Evolutionary conservation across 768 basidiomycete genomes (phyloP), one percentile per base, ranked within the genome.

Genomic region (Amylocystis lapponica): DNA sequence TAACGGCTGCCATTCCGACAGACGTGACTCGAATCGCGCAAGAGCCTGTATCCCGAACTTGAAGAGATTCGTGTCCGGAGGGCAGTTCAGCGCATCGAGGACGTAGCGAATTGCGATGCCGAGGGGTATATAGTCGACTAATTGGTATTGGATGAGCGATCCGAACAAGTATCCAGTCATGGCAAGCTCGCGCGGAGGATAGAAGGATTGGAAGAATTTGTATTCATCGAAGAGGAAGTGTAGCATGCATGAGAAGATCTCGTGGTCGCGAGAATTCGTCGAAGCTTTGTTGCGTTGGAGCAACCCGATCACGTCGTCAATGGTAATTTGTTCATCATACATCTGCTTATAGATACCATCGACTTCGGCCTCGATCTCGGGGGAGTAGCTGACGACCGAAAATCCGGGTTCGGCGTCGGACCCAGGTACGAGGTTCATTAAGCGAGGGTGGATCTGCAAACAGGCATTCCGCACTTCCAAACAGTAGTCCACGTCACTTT

Each of bases 221-320:
- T 96, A 96, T 68, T 99, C 96, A 78, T 98, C 96, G 66, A 99
- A 97, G 33, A 99, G 79, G 73, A 96, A 95, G 69, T 97, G 94
- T 39, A 99, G 83, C 83, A 96, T 96, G 78, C 93, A 97, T n/a
- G 93, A 96, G 60, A 97, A 97, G 49, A 96, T 80, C 66, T 98
- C 92, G 61, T 95, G 91, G 54, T 97, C 93, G 43, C 83, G 81
- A 34, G 83, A 66, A 53, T 85, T 88, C 25, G 78, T 73, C 23
- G 93, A 94, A 38, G 76, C 78, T 59, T 94, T 92, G 69, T 83
- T 79, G 42, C 82, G 78, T 64, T 89, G 86, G 21, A 99, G 80
- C 67, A 92, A 81, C 21, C 76, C 67, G 48, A 97, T 87, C 50
- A 98, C 92, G 49, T 95, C 89, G 61, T 98, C 95, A 56, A 98